Evolutionary conservation across 495 filamentous ascomycete species (phyloP), one percentile per base, ranked within the genome.

Genomic region (Talaromyces stipitatus): DNA sequence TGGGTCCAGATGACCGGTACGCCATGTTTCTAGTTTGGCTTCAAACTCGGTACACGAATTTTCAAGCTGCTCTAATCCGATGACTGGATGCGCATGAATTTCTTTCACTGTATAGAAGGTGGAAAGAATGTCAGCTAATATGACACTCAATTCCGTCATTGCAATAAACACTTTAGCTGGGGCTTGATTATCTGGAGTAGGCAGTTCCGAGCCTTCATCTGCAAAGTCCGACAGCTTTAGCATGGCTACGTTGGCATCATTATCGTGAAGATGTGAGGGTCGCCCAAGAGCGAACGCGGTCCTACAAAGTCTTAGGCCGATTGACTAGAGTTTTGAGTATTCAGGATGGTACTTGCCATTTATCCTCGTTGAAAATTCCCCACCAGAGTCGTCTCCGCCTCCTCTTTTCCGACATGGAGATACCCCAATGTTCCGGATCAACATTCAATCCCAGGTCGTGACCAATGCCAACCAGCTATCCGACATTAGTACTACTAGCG

Each of bases 201-300:
- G 46, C 20, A 50, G 20, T 50, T 50, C 46, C 46, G 46, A 50
- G 46, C 46, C 46, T 50, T 50, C 46, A 50, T 16, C 16, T 50
- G 46, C 46, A 50, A 50, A 50, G 46, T 50, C 46, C 46, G 46
- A 50, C 46, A 50, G 46, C 22, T 50, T 50, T 50, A 50, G 46
- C 46, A 50, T 50, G 46, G 46, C 46, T 50, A 50, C 46, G 24
- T 50, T 50, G 46, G 46, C 46, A 50, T 50, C 46, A n/a, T 23
- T 50, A 27, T 50, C 46, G n/a, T 23, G 46, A 50, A 50, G 46
- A 50, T 50, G 46, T 22, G 46, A 50, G 46, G 46, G 46, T 27
- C 46, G 46, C 46, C 46, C 46, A 50, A 50, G 46, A 50, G 18
- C 46, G 22, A 50, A 50, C 20, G 46, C 46, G 14, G 46, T 50